Percentiles rank a stretch among this genome's conserved stretches.
Conservation (phyloP, 192 early-diverging fungal species). For the Coemansia sp. region DNA sequence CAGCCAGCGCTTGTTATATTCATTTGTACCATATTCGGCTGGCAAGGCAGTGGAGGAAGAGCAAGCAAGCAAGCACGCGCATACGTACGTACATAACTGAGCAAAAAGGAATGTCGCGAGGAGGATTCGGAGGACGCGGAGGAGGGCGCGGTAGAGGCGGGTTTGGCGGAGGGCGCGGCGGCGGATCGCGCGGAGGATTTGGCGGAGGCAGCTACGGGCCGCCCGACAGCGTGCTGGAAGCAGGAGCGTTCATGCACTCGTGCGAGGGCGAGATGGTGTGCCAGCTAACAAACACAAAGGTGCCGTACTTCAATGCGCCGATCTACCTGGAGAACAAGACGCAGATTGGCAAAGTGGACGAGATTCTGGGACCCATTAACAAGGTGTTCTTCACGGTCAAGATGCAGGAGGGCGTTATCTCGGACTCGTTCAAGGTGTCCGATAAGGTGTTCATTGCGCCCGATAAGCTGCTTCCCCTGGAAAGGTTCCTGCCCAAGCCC, state of each 20-base stretch:
- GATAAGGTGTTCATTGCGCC: conserved; percentile 93
- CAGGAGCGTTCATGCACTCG: conserved; percentile 89
- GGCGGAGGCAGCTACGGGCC: conserved; percentile 63
- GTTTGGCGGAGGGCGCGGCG: conserved; percentile 46
- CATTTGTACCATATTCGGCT: not conserved
- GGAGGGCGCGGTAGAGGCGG: conserved; percentile 38
- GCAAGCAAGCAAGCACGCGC: too few species aligned
- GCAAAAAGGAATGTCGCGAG: conserved; percentile 31
- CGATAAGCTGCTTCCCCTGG: conserved; percentile 93
- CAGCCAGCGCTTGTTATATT: not conserved
- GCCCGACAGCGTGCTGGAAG: conserved; percentile 74
- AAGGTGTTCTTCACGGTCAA: conserved; percentile 98
- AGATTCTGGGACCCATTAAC: conserved; percentile 97
- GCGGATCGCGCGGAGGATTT: conserved; percentile 42
- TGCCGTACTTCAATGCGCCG: conserved; percentile 99
- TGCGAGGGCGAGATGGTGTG: conserved; percentile 99
- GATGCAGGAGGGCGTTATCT: conserved; percentile 89
- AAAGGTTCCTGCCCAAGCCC: conserved; percentile 96
- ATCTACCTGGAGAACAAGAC: conserved; percentile 98
- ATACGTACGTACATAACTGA: not conserved
- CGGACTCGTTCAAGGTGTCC: conserved; percentile 84
- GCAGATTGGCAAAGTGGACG: conserved; percentile 98
- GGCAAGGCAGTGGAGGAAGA: not conserved
- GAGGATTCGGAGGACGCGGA: conserved; percentile 40
- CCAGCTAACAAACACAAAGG: conserved; percentile 81